Base-by-base conservation (phyloP, 2,329 filamentous ascomycete genomes). In the Beauveria australis region DNA sequence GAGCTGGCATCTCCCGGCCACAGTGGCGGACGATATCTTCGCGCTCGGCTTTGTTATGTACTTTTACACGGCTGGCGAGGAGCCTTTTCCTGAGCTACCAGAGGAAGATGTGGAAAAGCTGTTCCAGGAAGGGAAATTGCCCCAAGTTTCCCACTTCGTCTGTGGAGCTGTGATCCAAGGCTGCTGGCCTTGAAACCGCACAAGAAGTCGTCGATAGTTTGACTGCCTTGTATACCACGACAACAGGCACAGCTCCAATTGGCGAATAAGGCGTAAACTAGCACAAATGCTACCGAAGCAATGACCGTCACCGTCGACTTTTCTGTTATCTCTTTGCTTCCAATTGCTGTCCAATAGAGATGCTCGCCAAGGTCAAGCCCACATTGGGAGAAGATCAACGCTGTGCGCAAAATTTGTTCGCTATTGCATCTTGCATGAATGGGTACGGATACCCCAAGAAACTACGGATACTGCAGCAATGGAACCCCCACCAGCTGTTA, bases 11-110 rank as follows among this genome's bases (percentile, higher is more conserved):
- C 37, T 61, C 64, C 52, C 61, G 56, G 28, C 68, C 68, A 52
- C 63, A 65, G 40, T 61, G 65, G 51, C 62, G 63, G 41, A 66
- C 37, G 71, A 74, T 57, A 59, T 74, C 22, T 75, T 73, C 60
- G 69, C 66, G 16, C 65, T 75, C 9, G 72, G 73, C 33, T 71
- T 71, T 4, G 65, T 68, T n/a, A 66, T 74, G 37, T 73, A 74
- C 65, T 70, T 67, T 53, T 72, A 74, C 43, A 69, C 72, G 67
- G 65, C 66, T 30, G 69, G 69, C 51, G 63, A 64, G 44, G 65
- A 69, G 61, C 71, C 71, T 16, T 74, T 70, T 62, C 56, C 62
- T 18, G 64, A 67, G 54, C 54, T 73, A 18, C 60, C 65, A 44
- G 69, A 71, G 54, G 65, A 67, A 55, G 67, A 72, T 60, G 67